These are phyloP conservation scores for Zhuliangozyma parablackwelliae DNA, from an alignment of 1,139 yeast species.

Conservation along the genomic window DNA sequence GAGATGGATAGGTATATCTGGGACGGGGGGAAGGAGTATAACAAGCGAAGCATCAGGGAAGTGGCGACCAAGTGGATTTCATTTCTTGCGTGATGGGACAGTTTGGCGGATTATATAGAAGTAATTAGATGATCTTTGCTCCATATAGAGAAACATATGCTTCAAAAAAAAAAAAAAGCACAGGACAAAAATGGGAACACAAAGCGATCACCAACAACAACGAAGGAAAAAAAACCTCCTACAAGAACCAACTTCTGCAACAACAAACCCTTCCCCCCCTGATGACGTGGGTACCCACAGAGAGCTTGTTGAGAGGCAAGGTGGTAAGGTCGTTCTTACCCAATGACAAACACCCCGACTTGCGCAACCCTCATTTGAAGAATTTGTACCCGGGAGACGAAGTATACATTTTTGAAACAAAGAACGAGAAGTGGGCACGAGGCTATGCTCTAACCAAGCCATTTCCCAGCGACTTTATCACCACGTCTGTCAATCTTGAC, in stretches of 20 bases:
- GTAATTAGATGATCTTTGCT: too few species aligned
- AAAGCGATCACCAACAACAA: too few species aligned
- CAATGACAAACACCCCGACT: constrained; percentile 44
- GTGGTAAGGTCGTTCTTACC: constrained; percentile 61
- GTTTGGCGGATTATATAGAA: too few species aligned
- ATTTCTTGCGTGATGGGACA: constrained; percentile 34
- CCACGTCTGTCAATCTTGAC: constrained; percentile 57
- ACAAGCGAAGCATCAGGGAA: constrained; percentile 31
- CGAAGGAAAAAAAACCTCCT: too few species aligned
- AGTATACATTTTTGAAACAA: constrained; percentile 69
- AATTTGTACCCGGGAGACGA: constrained; percentile 79
- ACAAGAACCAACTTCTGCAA: too few species aligned
- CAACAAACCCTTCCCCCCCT: too few species aligned
- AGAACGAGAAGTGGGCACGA: constrained; percentile 68
- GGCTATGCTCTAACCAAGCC: constrained; percentile 67
- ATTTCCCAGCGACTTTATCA: constrained; percentile 63
- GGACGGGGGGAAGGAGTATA: constrained; percentile 58
- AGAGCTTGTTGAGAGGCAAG: constrained; percentile 42
- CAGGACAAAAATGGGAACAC: too few species aligned
- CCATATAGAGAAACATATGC: too few species aligned
- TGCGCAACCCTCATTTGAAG: constrained; percentile 37
- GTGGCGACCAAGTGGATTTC: constrained; percentile 32
- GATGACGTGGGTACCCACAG: constrained; percentile 36
- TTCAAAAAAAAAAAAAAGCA: too few species aligned
- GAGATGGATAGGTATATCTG: constrained; percentile 67